Evolutionary conservation across 352 stramenopile species (phyloP).

Genomic region (Phytophthora fragariaefolia): DNA sequence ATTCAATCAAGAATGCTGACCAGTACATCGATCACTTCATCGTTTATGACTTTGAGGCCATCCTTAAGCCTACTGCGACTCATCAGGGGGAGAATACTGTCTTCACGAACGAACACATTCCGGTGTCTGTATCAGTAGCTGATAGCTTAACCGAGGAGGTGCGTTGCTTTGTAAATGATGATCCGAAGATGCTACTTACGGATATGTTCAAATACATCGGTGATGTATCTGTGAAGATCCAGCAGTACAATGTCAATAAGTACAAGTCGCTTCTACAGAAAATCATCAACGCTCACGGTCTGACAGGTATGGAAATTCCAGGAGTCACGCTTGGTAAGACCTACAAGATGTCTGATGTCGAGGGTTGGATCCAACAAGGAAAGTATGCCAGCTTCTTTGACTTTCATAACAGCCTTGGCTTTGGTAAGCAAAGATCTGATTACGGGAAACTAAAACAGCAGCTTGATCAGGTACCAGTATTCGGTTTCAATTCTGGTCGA

Average conservation of each 20-base stretch:
- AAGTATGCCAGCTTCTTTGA: constrained; percentile 5
- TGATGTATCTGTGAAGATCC: background rate
- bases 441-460: background rate
- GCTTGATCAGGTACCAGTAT: constrained; percentile 15
- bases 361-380: constrained; percentile 2
- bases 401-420: background rate
- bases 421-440: background rate
- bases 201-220: constrained; percentile 9
- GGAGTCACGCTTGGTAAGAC: background rate
- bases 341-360: constrained; percentile 8
- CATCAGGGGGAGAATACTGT: constrained; percentile 4
- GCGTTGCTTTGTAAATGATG: constrained; percentile 4
- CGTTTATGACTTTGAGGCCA: constrained; percentile 17
- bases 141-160: constrained; percentile 8
- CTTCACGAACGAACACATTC: constrained; percentile 11
- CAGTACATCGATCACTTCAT: constrained; percentile 17
- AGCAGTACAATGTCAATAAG: background rate
- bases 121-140: constrained; percentile 5
- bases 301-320: constrained; percentile 10
- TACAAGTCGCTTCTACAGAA: background rate
- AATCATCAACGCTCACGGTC: constrained; percentile 7
- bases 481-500: constrained; percentile 23
- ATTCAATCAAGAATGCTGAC: background rate
- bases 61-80: background rate
- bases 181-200: background rate